Base-by-base conservation (phyloP, 192 early-diverging fungal species). In the Coemansia sp. region DNA sequence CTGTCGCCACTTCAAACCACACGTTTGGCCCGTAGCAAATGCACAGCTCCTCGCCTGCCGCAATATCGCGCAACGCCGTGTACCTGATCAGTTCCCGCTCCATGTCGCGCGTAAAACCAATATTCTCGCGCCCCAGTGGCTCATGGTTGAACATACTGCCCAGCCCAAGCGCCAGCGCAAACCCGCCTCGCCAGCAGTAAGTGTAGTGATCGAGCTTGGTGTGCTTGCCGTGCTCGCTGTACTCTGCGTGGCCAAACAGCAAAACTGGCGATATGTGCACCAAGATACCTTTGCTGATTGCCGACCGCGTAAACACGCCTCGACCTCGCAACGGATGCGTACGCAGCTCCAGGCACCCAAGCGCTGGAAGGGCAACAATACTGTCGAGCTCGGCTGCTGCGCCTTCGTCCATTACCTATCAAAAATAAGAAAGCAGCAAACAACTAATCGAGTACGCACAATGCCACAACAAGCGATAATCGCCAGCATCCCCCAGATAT, bases 111-210 rank as follows among this genome's bases (percentile, higher is more conserved):
- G 84, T 73, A 64, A 90, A 90, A 0, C 87, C 89, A 2, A 90
- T 79, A 47, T 88, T 90, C 35, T 87, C 85, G 0, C 65, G 46
- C 8, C 75, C 75, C 15, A 58, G 64, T 8, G 77, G 74, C 68
- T 85, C 76, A 47, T 90, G 87, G 63, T 88, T 89, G 67, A 90
- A 90, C 87, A 88, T 87, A 57, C 86, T 86, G 9, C 89, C 89
- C 19, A 90, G 82, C 0, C 89, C 89, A 46, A 90, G 73, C 0
- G 89, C 87, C 22, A 90, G 69, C 9, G 85, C 89, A 77, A 77
- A 87, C 37, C 73, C 82, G 17, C 76, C 81, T 37, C 73, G 66
- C 89, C 89, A 90, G 22, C 85, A 79, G 53, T 90, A 90, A 0
- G 89, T 90, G 57, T 90, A 90, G 60, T 90, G 80, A 45, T 89